Conservation (phyloP, 2,329 filamentous ascomycete genomes). For the Alternaria solani region DNA sequence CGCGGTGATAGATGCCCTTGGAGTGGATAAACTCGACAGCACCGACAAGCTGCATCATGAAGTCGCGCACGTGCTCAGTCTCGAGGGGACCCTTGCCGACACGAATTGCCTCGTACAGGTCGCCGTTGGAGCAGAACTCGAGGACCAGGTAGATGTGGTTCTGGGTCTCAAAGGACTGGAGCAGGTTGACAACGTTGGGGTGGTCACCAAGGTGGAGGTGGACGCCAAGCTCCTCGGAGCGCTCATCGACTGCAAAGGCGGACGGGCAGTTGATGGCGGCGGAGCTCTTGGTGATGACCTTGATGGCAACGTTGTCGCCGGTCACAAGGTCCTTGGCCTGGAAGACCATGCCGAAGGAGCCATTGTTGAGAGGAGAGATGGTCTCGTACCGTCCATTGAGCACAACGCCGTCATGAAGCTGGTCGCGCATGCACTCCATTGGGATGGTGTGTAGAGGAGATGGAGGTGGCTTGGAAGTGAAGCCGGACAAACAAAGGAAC, state of each 20-base stretch:
- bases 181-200: conserved; percentile 90
- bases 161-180: conserved; percentile 90
- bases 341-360: conserved; percentile 99
- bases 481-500: conserved; percentile 34
- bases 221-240: conserved; percentile 80
- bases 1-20: conserved; percentile 92
- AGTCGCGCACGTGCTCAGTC: conserved; percentile 94
- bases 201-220: conserved; percentile 82
- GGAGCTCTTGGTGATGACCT: conserved; percentile 87
- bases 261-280: conserved; percentile 66
- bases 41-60: conserved; percentile 93
- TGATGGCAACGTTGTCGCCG: conserved; percentile 86
- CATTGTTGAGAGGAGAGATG: conserved; percentile 94
- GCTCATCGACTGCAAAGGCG: conserved; percentile 79
- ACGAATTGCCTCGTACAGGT: conserved; percentile 97
- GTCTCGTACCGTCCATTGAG: conserved; percentile 91
- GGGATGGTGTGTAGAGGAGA: conserved; percentile 26
- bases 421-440: conserved; percentile 88
- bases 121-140: conserved; percentile 93
- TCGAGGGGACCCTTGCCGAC: conserved; percentile 86
- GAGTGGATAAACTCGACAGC: conserved; percentile 90
- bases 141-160: conserved; percentile 90
- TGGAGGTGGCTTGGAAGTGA: conserved; percentile 33
- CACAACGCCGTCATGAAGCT: conserved; percentile 79
- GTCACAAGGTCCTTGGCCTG: conserved; percentile 82